Percentiles rank a stretch among this genome's conserved stretches.
These are phyloP conservation scores for Spirogloea muscicola DNA, from an alignment of 139 green algal species.

Conservation along the genomic window DNA sequence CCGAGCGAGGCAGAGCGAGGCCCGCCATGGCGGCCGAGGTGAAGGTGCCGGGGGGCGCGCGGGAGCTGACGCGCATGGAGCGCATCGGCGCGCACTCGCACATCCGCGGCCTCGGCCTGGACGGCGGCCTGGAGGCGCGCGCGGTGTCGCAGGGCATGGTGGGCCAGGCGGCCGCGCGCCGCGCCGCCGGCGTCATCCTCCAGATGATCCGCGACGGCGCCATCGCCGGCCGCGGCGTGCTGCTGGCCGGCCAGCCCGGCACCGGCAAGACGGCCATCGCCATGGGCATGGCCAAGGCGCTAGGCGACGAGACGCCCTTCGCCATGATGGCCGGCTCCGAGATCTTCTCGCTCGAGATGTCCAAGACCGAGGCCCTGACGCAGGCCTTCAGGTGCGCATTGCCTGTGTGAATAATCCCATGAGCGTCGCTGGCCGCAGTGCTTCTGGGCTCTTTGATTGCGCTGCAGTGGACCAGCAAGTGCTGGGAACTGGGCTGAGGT, in stretches of 20 bases:
- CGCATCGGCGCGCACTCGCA: slow-evolving; percentile 95
- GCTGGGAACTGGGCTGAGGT: too few species aligned
- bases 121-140: slow-evolving; percentile 87
- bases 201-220: slow-evolving; percentile 94
- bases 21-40: too few species aligned
- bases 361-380: slow-evolving; percentile 96
- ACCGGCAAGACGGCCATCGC: slow-evolving; percentile 97
- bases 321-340: slow-evolving; percentile 94
- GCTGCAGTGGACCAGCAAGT: too few species aligned
- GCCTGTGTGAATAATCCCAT: too few species aligned
- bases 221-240: slow-evolving; percentile 89
- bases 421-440: too few species aligned
- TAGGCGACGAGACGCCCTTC: slow-evolving; percentile 97
- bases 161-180: slow-evolving; percentile 80
- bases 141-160: slow-evolving; percentile 95
- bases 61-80: slow-evolving; percentile 93
- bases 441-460: too few species aligned
- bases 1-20: too few species aligned
- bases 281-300: slow-evolving; percentile 91
- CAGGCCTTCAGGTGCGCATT: too few species aligned
- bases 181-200: slow-evolving; percentile 90
- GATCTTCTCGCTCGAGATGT: slow-evolving; percentile 98
- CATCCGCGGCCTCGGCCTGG: slow-evolving; percentile 93
- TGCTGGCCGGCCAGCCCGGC: slow-evolving; percentile 91
- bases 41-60: slow-evolving; percentile 19